phyloP scores from a whole-genome alignment of 2,329 filamentous ascomycete genomes.

The Amylocarpus encephaloides region DNA sequence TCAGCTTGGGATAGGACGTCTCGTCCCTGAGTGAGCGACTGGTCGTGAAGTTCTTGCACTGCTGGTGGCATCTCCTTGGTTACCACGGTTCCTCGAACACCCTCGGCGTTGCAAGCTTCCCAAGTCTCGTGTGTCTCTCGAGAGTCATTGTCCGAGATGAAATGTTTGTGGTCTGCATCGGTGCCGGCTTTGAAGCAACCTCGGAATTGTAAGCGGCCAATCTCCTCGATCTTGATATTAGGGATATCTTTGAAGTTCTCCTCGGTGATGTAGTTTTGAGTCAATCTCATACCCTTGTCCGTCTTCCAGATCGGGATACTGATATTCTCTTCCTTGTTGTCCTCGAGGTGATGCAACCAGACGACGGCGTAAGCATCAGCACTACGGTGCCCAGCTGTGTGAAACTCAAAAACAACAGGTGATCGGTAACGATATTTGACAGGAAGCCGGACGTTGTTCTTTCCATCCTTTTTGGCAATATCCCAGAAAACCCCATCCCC shows the following conservation, averaged over 20 bases:
- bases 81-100: conserved; percentile 68
- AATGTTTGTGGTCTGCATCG: conserved; percentile 76
- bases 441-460: conserved; percentile 61
- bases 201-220: conserved; percentile 75
- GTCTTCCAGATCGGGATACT: conserved; percentile 91
- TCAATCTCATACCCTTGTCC: conserved; percentile 65
- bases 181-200: conserved; percentile 85
- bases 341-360: conserved; percentile 80
- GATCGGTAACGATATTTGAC: conserved; percentile 88
- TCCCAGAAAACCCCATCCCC: conserved; percentile 57
- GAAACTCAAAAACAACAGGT: conserved; percentile 83
- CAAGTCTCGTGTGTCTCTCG: conserved; percentile 92
- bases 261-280: conserved; percentile 88
- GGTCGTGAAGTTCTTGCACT: conserved; percentile 71
- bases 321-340: conserved; percentile 70
- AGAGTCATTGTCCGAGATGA: conserved; percentile 79
- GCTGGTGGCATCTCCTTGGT: conserved; percentile 65
- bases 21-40: conserved; percentile 70
- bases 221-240: conserved; percentile 69
- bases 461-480: conserved; percentile 42
- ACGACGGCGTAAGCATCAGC: conserved; percentile 71
- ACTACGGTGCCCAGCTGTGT: conserved; percentile 60
- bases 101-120: conserved; percentile 86
- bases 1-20: conserved; percentile 71
- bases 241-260: conserved; percentile 64